phyloP scores from a whole-genome alignment of 495 filamentous ascomycete species.

The Evernia prunastri region DNA sequence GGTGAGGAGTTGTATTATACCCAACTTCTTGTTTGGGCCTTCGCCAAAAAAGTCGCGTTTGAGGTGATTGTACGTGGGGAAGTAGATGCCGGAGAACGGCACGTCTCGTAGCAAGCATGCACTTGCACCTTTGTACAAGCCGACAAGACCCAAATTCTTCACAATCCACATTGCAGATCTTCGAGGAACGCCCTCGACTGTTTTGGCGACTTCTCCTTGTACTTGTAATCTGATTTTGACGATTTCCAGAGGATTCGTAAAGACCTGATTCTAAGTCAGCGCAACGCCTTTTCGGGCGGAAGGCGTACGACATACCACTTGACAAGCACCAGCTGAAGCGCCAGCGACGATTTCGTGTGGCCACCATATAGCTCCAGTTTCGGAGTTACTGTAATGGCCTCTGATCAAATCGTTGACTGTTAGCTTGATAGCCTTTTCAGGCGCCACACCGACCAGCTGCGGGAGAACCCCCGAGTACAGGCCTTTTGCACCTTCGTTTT shows the following conservation, averaged over 20 bases:
- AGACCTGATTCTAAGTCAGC: conserved; percentile 51
- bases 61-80: conserved; percentile 90
- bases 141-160: conserved; percentile 86
- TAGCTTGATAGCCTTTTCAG: conserved; percentile 98
- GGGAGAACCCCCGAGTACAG: conserved; percentile 92
- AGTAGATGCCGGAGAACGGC: conserved; percentile 97
- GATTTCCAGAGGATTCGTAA: conserved; percentile 96
- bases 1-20: conserved; percentile 84
- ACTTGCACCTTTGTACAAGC: conserved; percentile 94
- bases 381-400: conserved; percentile 64
- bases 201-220: conserved; percentile 91
- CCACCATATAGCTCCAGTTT: conserved; percentile 66
- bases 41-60: conserved; percentile 94
- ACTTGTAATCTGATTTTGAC: conserved; percentile 98
- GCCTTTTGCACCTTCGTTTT: conserved; percentile 82
- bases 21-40: conserved; percentile 78
- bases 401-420: conserved; percentile 94
- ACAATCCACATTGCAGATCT: conserved; percentile 97
- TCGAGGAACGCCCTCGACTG: conserved; percentile 67
- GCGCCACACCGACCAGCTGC: conserved; percentile 92
- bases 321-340: conserved; percentile 85
- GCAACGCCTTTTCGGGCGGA: neutral
- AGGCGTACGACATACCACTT: conserved; percentile 67
- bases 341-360: conserved; percentile 75
- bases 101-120: conserved; percentile 94